A percentile compares a stretch with the other conserved stretches of the same genome.
phyloP scores from a whole-genome alignment of 2,329 filamentous ascomycete species.

The Penicillium sp. region DNA sequence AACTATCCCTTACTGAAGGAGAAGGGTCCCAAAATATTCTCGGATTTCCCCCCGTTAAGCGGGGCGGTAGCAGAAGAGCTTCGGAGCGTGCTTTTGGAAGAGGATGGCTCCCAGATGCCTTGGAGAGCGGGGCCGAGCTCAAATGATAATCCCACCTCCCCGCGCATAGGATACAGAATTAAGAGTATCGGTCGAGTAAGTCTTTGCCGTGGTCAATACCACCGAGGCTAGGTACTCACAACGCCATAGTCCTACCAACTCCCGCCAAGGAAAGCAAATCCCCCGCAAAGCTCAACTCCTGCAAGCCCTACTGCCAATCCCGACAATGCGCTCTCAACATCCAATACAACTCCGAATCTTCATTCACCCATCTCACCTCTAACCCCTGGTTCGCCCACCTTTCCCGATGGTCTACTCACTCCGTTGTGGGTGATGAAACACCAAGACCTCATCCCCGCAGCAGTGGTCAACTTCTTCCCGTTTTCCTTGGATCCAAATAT shows the following conservation, averaged over 20 bases:
- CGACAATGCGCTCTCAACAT: constrained; percentile 31
- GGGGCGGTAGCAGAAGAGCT: constrained; percentile 60
- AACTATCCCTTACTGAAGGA: constrained; percentile 49
- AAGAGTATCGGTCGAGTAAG: constrained; percentile 74
- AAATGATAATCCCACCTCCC: constrained; percentile 43
- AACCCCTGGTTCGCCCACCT: constrained; percentile 73
- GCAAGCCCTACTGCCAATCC: constrained; percentile 48
- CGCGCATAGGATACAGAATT: constrained; percentile 56
- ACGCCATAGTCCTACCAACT: constrained; percentile 47
- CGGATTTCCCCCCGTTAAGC: constrained; percentile 63
- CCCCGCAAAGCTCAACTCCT: constrained; percentile 48
- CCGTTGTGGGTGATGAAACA: constrained; percentile 83
- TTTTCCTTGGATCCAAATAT: constrained; percentile 67
- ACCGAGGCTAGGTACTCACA: neutral
- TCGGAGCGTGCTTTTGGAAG: constrained; percentile 58
- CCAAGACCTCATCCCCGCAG: constrained; percentile 72
- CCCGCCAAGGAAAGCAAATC: constrained; percentile 58
- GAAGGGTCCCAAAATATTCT: constrained; percentile 59
- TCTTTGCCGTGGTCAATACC: constrained; percentile 20
- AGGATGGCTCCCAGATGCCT: constrained; percentile 58
- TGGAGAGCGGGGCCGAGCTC: constrained; percentile 58
- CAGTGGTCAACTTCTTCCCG: constrained; percentile 73
- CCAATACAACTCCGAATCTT: constrained; percentile 51
- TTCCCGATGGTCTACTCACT: constrained; percentile 83
- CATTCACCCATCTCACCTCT: constrained; percentile 91